Base-by-base conservation (phyloP, 345 rosid genomes). In the Aquilaria malaccensis region DNA sequence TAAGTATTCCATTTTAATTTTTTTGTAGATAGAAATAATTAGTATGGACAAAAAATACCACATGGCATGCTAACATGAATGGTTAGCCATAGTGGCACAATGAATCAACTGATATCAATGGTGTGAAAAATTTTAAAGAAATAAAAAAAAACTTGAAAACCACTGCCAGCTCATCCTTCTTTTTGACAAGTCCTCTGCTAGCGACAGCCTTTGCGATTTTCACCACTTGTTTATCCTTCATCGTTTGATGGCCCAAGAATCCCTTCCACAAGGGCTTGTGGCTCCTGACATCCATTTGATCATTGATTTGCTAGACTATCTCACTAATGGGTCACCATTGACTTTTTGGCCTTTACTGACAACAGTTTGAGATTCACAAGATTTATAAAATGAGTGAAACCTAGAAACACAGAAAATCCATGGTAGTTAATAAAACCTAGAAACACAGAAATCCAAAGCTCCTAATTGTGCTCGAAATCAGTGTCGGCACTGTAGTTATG, bases 221-320 rank as follows among this genome's bases (percentile, higher is more conserved):
- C 52, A 45, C 52, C 37, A 59, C 43, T 6, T 29, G 15, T 45
- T 59, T 59, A 2, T 33, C 46, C 62, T 59, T 59, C 41, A 31
- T 59, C 12, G 6, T 1, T 10, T 9, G 14, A 0, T 13, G 45
- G 61, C 33, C 6, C 12, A 45, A 59, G 13, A 45, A 59, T 30
- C 13, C 62, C 2, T 22, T 15, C 9, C 2, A 5, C 37, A 4
- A 9, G 9, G 46, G 51, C 46, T 32, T 0, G 31, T 15, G 11
- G 33, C 31, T 30, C 29, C 46, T 12, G 46, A 0, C 12, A 12
- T 58, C 32, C 43, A 7, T 7, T 29, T 41, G 32, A 58, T 14
- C 6, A 13, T 15, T 31, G 50, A 58, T 45, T 41, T 58, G 6
- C 43, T 30, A 9, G 46, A 3, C 43, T 29, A 41, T 30, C 46